Base-by-base conservation (phyloP, 148 eudicot genomes). In the Diospyros lotus region DNA sequence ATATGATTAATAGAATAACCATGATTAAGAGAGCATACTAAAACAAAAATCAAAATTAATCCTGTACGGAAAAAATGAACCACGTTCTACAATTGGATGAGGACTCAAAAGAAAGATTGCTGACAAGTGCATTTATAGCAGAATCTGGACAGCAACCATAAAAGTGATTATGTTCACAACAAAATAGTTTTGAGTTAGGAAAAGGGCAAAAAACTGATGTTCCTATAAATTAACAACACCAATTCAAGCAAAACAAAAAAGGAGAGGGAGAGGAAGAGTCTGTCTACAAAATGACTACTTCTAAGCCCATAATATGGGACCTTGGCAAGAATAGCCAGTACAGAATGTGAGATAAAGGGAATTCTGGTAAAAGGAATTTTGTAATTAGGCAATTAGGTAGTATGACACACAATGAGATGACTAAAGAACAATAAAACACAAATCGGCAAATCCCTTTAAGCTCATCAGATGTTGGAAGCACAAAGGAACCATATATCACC, bases 1-100 rank as follows among this genome's bases (percentile, higher is more conserved):
- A 64, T 71, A 68, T 40, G 45, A 77, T 66, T 55, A 66, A 80
- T 4, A 60, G 9, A 74, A n/a, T 43, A 39, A 58, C 55, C 50
- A 42, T 28, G 12, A 54, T 61, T 45, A 71, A 40, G 38, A 72
- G 38, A 38, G 39, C 50, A 66, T 53, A 17, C 4, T 63, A 62
- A 64, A 71, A 40, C 55, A 62, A 38, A 62, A 13, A 39, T 15
- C 8, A 4, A 42, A 52, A 73, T 7, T 39, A 63, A 44, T 40
- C 6, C 11, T 55, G 40, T 8, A 62, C 48, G 61, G 64, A 63
- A 46, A 74, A 2, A 39, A 55, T 14, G 6, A 14, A 9, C 45
- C 38, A 54, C 9, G 61, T 62, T 73, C 11, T 39, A 39, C 67
- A 59, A 61, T 59, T 55, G 13, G n/a, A 2, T 46, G 58, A 50